A percentile compares a stretch with the other conserved stretches of the same genome.
phyloP scores from a whole-genome alignment of 441 rosid genomes.

The Populus trichocarpa region DNA sequence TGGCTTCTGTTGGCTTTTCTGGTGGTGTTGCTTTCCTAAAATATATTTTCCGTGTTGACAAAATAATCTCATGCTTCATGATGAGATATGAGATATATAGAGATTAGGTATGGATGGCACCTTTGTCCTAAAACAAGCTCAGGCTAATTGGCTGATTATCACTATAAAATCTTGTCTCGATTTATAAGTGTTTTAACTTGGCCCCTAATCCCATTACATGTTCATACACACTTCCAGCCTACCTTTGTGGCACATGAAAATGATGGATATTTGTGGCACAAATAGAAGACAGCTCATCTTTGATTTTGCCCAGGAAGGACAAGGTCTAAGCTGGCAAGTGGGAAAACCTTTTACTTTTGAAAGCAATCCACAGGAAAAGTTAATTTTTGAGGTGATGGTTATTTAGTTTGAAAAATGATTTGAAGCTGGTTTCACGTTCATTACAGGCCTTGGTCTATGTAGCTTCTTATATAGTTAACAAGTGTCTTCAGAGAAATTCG shows the following conservation, averaged over 20 bases:
- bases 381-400: background rate
- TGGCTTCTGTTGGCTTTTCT: background rate
- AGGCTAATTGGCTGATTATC: background rate
- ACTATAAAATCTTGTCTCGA: slow-evolving; percentile 1
- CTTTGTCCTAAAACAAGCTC: background rate
- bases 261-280: background rate
- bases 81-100: background rate
- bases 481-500: no score
- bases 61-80: background rate
- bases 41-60: background rate
- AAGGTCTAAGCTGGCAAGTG: background rate
- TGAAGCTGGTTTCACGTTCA: background rate
- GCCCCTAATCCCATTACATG: background rate
- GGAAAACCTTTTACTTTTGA: background rate
- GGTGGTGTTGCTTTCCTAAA: background rate
- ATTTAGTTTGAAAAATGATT: background rate
- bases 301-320: background rate
- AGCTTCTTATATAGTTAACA: background rate
- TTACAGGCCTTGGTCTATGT: background rate
- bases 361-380: background rate
- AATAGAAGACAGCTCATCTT: background rate
- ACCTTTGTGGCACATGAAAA: background rate
- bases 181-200: background rate
- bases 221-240: background rate
- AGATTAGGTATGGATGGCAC: background rate